Percentiles rank a stretch among this genome's conserved stretches.
Evolutionary conservation across 73 alveolate species (phyloP).

Genomic region (Paramecium caudatum): DNA sequence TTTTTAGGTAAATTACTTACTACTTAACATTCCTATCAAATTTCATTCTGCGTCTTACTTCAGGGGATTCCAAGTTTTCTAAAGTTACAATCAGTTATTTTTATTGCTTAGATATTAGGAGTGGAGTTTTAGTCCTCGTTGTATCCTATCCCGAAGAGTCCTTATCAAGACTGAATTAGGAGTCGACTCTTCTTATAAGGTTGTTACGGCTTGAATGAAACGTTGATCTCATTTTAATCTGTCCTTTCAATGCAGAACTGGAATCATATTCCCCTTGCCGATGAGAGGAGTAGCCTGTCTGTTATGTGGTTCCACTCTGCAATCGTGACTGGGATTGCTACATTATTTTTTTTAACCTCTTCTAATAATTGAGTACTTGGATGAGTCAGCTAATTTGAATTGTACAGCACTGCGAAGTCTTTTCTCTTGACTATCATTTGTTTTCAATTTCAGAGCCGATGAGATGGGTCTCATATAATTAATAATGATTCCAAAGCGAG

Average conservation of each 20-base stretch:
- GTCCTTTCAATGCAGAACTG: too few relatives aligned
- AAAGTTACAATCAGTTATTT: conserved; percentile 10
- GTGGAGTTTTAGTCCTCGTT: too few relatives aligned
- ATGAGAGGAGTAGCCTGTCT: too few relatives aligned
- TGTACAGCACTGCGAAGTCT: background rate
- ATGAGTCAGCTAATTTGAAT: background rate
- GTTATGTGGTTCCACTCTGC: too few relatives aligned
- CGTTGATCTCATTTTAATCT: conserved; percentile 41
- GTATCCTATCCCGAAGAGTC: too few relatives aligned
- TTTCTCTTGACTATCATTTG: background rate
- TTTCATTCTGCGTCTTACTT: conserved; percentile 46
- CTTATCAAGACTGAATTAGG: background rate
- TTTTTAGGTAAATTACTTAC: conserved; percentile 3
- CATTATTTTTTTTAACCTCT: background rate
- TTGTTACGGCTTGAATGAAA: conserved; percentile 24
- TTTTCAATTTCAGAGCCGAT: conserved; percentile 14
- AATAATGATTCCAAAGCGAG: conserved; percentile 5
- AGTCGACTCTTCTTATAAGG: conserved; percentile 29
- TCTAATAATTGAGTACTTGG: background rate
- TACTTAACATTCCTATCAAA: conserved; percentile 11
- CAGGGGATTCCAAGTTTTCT: conserved; percentile 34
- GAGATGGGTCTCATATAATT: background rate
- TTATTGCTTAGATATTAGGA: too few relatives aligned
- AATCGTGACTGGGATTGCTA: too few relatives aligned
- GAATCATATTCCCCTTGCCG: too few relatives aligned